Percentiles rank a stretch among this genome's conserved stretches.
phyloP scores from a whole-genome alignment of 495 filamentous ascomycete species.

The Tirmania nivea region DNA sequence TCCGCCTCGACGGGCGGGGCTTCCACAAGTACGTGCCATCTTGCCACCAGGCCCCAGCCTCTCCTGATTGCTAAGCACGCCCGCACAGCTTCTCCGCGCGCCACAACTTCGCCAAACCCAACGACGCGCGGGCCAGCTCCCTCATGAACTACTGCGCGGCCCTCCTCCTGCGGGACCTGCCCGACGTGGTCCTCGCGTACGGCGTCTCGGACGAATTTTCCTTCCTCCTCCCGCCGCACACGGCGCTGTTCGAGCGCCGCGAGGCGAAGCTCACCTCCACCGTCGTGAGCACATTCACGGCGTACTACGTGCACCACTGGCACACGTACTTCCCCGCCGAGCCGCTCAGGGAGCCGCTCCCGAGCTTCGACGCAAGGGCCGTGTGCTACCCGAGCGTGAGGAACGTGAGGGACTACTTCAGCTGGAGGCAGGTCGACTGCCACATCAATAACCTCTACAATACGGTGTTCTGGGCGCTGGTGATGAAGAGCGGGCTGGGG shows the following conservation, averaged over 20 bases:
- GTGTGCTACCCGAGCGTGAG: slow-evolving; percentile 61
- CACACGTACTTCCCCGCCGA: slow-evolving; percentile 43
- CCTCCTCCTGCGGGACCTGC: slow-evolving; percentile 61
- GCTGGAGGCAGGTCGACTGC: slow-evolving; percentile 92
- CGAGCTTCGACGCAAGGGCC: slow-evolving; percentile 78
- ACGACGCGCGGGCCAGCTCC: slow-evolving; percentile 66
- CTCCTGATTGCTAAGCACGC: neutral
- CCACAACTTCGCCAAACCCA: slow-evolving; percentile 75
- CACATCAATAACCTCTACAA: slow-evolving; percentile 98
- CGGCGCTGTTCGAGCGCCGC: slow-evolving; percentile 65
- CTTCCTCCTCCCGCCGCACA: slow-evolving; percentile 70
- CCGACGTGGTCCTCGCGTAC: slow-evolving; percentile 71
- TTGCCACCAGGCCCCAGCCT: neutral
- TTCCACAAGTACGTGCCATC: slow-evolving; percentile 55
- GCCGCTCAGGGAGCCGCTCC: slow-evolving; percentile 50
- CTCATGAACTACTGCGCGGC: slow-evolving; percentile 86
- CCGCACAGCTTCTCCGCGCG: slow-evolving; percentile 35
- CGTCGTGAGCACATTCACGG: slow-evolving; percentile 80
- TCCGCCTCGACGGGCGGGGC: slow-evolving; percentile 76
- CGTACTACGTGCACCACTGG: slow-evolving; percentile 73
- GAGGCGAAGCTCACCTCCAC: slow-evolving; percentile 77
- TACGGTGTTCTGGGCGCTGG: slow-evolving; percentile 83
- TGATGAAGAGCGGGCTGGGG: slow-evolving; percentile 52
- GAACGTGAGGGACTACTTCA: slow-evolving; percentile 82
- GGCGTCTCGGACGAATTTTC: slow-evolving; percentile 78